Percentiles rank a stretch among this genome's conserved stretches.
Conservation (phyloP, 2,329 filamentous ascomycete species). For the Phaeosphaeria sp. region DNA sequence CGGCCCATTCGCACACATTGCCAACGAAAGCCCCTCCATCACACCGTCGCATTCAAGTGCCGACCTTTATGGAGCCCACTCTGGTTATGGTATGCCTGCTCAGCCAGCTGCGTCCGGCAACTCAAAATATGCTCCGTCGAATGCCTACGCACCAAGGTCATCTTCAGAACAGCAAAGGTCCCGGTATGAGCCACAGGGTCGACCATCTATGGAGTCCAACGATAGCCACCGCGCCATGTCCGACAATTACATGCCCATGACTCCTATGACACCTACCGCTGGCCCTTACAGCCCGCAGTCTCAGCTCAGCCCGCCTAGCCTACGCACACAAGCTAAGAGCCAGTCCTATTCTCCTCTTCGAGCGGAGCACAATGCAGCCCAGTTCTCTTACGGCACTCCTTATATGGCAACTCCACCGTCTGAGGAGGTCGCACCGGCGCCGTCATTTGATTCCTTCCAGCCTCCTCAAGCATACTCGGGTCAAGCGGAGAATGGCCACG, state of each 20-base stretch:
- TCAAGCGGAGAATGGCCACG: slow-evolving; percentile 39
- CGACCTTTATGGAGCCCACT: slow-evolving; percentile 77
- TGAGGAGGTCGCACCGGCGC: slow-evolving; percentile 25
- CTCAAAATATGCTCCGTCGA: slow-evolving; percentile 49
- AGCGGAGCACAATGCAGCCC: slow-evolving; percentile 29
- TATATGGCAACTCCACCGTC: slow-evolving; percentile 38
- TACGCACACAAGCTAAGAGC: slow-evolving; percentile 32
- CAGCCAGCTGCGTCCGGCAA: slow-evolving; percentile 36
- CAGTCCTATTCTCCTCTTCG: slow-evolving; percentile 43
- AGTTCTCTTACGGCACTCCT: slow-evolving; percentile 35
- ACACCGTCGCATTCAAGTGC: slow-evolving; percentile 69
- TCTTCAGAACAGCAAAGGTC: slow-evolving; percentile 60
- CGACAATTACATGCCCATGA: slow-evolving; percentile 38
- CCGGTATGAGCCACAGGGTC: slow-evolving; percentile 54
- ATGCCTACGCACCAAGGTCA: slow-evolving; percentile 54
- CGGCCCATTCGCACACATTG: slow-evolving; percentile 83
- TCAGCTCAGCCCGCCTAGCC: slow-evolving; percentile 37
- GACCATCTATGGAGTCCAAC: slow-evolving; percentile 48
- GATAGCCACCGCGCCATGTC: slow-evolving; percentile 38
- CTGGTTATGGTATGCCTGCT: slow-evolving; percentile 54
- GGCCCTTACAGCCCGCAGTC: slow-evolving; percentile 40
- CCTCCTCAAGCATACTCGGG: slow-evolving; percentile 25
- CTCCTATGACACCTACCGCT: slow-evolving; percentile 28
- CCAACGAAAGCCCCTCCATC: slow-evolving; percentile 64
- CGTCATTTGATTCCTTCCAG: slow-evolving; percentile 37